Conservation (phyloP, 176 grass and related monocot genomes). For the Chloris gayana region DNA sequence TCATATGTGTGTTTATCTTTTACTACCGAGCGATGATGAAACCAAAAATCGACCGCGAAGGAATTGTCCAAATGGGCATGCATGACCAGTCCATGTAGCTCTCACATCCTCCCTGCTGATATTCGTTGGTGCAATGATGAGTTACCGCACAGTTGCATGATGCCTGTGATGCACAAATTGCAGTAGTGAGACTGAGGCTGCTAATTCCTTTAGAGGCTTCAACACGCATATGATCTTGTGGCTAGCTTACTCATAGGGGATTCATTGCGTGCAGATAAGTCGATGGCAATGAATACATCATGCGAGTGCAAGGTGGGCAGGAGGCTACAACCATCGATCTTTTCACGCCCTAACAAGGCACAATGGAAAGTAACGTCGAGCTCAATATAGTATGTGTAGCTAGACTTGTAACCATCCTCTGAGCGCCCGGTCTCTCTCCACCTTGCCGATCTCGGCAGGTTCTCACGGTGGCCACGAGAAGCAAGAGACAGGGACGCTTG, state of each 20-base stretch:
- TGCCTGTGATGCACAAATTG: constrained; percentile 26
- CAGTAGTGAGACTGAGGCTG: not conserved
- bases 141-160: constrained; percentile 39
- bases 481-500: constrained; percentile 37
- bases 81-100: constrained; percentile 13
- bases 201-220: not conserved
- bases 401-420: constrained; percentile 48
- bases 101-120: not conserved
- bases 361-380: constrained; percentile 47
- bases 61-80: not conserved
- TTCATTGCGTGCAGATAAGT: not conserved
- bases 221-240: not conserved
- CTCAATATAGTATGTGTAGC: too few species aligned
- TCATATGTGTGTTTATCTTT: not conserved
- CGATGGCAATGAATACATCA: not conserved
- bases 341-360: constrained; percentile 49
- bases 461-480: constrained; percentile 25
- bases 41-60: not conserved
- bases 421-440: constrained; percentile 29
- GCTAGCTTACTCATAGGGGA: not conserved
- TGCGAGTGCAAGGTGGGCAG: not conserved
- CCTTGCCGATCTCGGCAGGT: constrained; percentile 39
- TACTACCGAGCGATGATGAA: not conserved
- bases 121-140: constrained; percentile 36
- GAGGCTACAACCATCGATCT: not conserved